A percentile compares a stretch with the other conserved stretches of the same genome.
Conservation (phyloP, 495 filamentous ascomycete species). For the Aspergillus avenaceus region DNA sequence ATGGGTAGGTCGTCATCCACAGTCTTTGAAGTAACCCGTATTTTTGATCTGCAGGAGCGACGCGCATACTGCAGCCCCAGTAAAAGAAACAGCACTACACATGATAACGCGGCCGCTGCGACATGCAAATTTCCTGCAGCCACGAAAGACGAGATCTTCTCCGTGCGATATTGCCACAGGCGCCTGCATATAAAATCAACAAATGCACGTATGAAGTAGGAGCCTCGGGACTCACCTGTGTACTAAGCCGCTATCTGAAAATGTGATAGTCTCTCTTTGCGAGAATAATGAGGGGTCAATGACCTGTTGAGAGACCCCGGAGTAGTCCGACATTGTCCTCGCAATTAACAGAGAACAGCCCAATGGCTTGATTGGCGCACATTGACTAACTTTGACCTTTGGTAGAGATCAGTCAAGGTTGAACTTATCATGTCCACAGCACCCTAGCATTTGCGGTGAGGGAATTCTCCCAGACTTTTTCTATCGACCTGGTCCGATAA, state of each 20-base stretch:
- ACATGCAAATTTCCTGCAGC: slow-evolving; percentile 17
- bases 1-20: background rate
- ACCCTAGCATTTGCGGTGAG: background rate
- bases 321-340: slow-evolving; percentile 3
- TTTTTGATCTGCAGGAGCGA: slow-evolving; percentile 1
- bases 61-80: slow-evolving; percentile 2
- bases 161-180: slow-evolving; percentile 17
- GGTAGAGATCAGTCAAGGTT: background rate
- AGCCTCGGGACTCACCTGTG: slow-evolving; percentile 10
- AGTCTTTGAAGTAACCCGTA: background rate
- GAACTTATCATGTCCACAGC: background rate
- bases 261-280: background rate
- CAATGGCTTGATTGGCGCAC: background rate
- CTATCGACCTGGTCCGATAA: background rate
- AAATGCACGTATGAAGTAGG: background rate
- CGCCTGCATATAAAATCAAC: slow-evolving; percentile 1
- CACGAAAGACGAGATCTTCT: slow-evolving; percentile 12
- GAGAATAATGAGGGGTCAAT: slow-evolving; percentile 1
- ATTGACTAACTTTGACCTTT: background rate
- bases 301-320: slow-evolving; percentile 2
- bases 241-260: background rate
- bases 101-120: slow-evolving; percentile 6
- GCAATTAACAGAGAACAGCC: background rate
- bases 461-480: background rate
- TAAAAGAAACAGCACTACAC: slow-evolving; percentile 6